Conservation (phyloP, 345 rosid genomes). For the Acer negundo region DNA sequence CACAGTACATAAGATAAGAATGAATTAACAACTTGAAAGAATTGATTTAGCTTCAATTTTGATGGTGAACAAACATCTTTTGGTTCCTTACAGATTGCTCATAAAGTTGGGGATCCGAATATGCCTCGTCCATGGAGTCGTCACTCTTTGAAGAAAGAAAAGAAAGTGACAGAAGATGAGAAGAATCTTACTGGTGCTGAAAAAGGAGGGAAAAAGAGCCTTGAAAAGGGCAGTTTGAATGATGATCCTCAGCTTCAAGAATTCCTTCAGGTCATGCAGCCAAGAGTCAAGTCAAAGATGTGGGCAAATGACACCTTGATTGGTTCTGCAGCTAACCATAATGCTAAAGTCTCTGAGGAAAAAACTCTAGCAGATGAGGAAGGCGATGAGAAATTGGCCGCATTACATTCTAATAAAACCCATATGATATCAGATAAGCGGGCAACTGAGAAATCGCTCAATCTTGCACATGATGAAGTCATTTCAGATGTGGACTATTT, state of each 20-base stretch:
- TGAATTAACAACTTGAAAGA: background rate
- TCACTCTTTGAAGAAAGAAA: constrained; percentile 54
- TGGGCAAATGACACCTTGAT: constrained; percentile 74
- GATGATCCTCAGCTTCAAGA: constrained; percentile 60
- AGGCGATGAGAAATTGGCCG: constrained; percentile 23
- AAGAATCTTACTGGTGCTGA: constrained; percentile 24
- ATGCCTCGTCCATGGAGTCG: constrained; percentile 92
- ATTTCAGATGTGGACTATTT: constrained; percentile 86
- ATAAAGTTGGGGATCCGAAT: constrained; percentile 61
- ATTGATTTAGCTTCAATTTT: constrained; percentile 11
- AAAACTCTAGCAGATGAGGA: constrained; percentile 33
- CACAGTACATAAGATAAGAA: background rate
- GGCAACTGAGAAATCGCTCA: constrained; percentile 32
- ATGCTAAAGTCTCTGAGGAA: constrained; percentile 24
- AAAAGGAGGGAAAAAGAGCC: constrained; percentile 33
- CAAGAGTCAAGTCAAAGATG: constrained; percentile 64
- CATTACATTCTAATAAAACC: constrained; percentile 22
- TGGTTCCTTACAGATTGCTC: constrained; percentile 59
- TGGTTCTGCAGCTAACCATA: constrained; percentile 32
- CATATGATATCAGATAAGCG: constrained; percentile 24
- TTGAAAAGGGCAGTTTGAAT: constrained; percentile 33
- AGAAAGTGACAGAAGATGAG: constrained; percentile 26
- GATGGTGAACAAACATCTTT: background rate
- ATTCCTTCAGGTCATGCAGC: constrained; percentile 85
- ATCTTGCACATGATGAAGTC: constrained; percentile 44